Evolutionary conservation across 2,329 filamentous ascomycete species (phyloP).

Genomic region (Cercospora canescens): DNA sequence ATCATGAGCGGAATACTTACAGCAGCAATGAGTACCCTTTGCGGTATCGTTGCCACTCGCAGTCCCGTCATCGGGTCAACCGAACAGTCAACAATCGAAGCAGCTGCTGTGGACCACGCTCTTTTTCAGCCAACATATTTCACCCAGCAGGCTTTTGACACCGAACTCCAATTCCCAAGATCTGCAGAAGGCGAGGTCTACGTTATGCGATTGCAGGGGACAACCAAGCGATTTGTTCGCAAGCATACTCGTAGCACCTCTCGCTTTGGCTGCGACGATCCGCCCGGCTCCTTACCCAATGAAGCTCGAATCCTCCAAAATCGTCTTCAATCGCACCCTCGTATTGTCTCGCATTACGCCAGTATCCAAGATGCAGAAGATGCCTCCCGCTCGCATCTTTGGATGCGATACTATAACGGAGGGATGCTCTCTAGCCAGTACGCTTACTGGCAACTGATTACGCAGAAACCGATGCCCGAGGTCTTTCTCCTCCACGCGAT

Average conservation of each 20-base stretch:
- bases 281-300: background rate
- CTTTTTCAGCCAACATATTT: background rate
- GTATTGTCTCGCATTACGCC: background rate
- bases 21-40: background rate
- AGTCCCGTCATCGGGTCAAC: background rate
- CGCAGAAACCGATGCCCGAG: slow-evolving; percentile 12
- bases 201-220: background rate
- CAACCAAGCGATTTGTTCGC: background rate
- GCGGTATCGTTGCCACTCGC: background rate
- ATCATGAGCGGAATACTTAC: background rate
- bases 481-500: slow-evolving; percentile 18
- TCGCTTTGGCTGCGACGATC: background rate
- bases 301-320: background rate
- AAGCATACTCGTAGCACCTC: slow-evolving; percentile 4
- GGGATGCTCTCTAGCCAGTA: slow-evolving; percentile 16
- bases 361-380: background rate
- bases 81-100: background rate
- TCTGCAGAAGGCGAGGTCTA: background rate
- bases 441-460: background rate
- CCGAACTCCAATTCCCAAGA: background rate
- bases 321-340: background rate
- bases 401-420: slow-evolving; percentile 19
- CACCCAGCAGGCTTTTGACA: background rate
- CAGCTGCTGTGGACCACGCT: background rate
- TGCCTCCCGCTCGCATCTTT: slow-evolving; percentile 1